phyloP scores from a whole-genome alignment of 345 rosid genomes.

The Lagerstroemia speciosa region DNA sequence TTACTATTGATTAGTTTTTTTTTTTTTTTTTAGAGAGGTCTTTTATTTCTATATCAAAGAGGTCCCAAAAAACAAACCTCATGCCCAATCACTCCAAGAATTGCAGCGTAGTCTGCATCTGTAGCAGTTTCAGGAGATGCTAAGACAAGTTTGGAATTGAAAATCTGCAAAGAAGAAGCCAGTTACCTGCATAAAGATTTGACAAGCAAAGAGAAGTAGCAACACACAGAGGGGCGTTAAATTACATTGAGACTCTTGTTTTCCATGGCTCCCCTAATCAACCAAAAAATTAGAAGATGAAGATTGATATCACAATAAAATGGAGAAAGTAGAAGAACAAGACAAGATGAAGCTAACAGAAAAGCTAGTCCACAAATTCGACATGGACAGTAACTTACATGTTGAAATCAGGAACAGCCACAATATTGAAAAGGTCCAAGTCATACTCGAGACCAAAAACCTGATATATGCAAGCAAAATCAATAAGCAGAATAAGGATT shows the following conservation, averaged over 20 bases:
- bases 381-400: constrained; percentile 43
- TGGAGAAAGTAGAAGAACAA: neutral
- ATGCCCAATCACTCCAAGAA: constrained; percentile 94
- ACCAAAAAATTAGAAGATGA: constrained; percentile 1
- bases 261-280: constrained; percentile 99
- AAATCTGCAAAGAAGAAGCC: constrained; percentile 50
- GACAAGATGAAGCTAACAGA: neutral
- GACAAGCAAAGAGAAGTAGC: constrained; percentile 1
- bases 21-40: neutral
- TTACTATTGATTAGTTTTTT: neutral
- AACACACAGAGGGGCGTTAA: neutral
- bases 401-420: constrained; percentile 96
- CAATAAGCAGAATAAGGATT: neutral
- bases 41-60: neutral
- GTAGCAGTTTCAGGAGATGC: constrained; percentile 98
- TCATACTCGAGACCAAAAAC: constrained; percentile 98
- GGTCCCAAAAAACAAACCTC: constrained; percentile 56
- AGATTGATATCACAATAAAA: neutral
- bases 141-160: constrained; percentile 93
- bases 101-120: constrained; percentile 94
- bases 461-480: constrained; percentile 24
- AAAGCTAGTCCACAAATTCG: neutral
- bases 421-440: constrained; percentile 96
- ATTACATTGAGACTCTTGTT: constrained; percentile 96
- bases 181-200: neutral